Evolutionary conservation across 495 filamentous ascomycete species (phyloP), one percentile per base, ranked within the genome.

Genomic region (Schizothecium vesticola): DNA sequence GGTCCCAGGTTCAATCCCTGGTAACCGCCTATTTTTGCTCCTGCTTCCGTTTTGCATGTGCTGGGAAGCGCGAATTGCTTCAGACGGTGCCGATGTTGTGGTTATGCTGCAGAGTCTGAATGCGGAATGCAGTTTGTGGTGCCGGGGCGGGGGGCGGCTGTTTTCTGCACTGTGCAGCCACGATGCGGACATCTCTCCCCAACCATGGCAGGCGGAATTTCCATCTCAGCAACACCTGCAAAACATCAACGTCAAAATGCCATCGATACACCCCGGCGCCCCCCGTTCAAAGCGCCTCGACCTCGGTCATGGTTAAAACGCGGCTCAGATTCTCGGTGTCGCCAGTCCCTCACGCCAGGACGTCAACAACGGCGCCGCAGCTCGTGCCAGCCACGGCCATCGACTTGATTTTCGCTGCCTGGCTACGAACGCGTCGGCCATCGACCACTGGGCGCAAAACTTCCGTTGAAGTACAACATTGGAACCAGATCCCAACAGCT

Each of bases 1-100:
- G 63, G 63, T 64, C 63, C 63, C 63, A 43, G 63, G 63, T 64
- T 64, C 63, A 64, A 64, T 64, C 63, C 64, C 64, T 56, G 56
- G 63, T 33, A 55, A 43, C 33, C 63, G 33, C 63, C 63, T 24
- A 29, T 64, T 56, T 64, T 64, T 64, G 43, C 6, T 6, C 9
- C 19, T 9, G 43, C 43, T n/a, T 51, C 19, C 1, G 5, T 51
- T 51, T 51, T 51, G 43, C 2, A n/a, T 51, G 43, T 51, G 5
- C 16, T 51, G 43, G 43, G 16, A 1, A 51, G 5, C 6, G 0
- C 0, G 43, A n/a, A n/a, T n/a, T 51, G 43, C 19, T 51, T n/a
- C 43, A 51, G 0, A 51, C 9, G 43, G 4, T 51, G 19, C 0
- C 2, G 43, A 3, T n/a, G 36, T 28, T 6, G 43, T 51, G 43